Base-by-base conservation (phyloP, 345 rosid genomes). In the Isatis tinctoria region DNA sequence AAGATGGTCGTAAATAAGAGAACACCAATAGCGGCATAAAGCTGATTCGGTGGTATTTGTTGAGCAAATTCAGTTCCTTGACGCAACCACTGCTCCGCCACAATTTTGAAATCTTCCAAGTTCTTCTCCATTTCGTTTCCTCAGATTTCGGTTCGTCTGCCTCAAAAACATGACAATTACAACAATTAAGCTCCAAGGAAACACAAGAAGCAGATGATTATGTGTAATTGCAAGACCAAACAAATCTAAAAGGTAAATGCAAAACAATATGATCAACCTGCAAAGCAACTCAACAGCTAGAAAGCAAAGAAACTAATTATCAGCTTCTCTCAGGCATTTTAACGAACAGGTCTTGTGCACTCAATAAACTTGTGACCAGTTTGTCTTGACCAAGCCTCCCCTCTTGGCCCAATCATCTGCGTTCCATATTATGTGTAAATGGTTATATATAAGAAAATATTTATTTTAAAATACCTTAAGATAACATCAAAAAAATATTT, bases 11-110 rank as follows among this genome's bases (percentile, higher is more conserved):
- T 75, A 22, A 85, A 4, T 41, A 85, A 72, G 67, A 89, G 67
- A 70, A 85, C 82, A 51, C 82, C 83, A 67, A 80, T 54, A 18
- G 89, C 88, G 30, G 77, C 84, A 78, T 85, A 94, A 70, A 91
- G 91, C 71, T 88, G 96, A 43, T 56, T 24, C 1, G 88, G 87
- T 8, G 96, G 92, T 52, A 86, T 76, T 67, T 85, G 83, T 52
- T 79, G 81, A 26, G 60, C 65, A 75, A 72, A 84, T 22, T 88
- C 85, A 48, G 83, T 72, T 60, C 79, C 89, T 65, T 77, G 90
- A 65, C 72, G 74, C 58, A 75, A 16, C 88, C 83, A 82, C 10
- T 84, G 82, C 77, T 79, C 83, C 2, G 81, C 77, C 32, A 89
- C 82, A 22, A 67, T 78, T 73, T 70, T 83, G 81, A 80, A 78